These are phyloP conservation scores for Bretschneidera sinensis DNA, from an alignment of 345 rosid species.

Conservation along the genomic window DNA sequence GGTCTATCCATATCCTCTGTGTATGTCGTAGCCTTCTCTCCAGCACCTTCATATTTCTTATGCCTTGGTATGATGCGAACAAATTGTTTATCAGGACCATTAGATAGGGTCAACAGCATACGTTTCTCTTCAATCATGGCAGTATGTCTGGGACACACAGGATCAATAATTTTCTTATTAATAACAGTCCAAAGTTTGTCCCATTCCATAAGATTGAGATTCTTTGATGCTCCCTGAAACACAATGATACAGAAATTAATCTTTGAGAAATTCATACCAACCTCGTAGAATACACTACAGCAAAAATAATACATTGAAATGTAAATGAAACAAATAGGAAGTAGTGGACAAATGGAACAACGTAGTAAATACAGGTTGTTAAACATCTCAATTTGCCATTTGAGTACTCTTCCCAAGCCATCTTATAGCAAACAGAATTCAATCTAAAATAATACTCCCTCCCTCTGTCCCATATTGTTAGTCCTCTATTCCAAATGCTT, in stretches of 20 bases:
- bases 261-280: background rate
- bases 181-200: conserved; percentile 98
- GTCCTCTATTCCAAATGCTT: no score
- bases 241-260: conserved; percentile 5
- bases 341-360: no score
- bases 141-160: conserved; percentile 92
- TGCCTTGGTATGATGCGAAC: conserved; percentile 78
- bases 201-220: conserved; percentile 97
- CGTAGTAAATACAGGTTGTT: no score
- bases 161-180: conserved; percentile 88
- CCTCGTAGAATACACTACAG: background rate
- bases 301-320: background rate
- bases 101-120: conserved; percentile 48
- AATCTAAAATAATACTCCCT: no score
- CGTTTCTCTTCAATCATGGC: conserved; percentile 68
- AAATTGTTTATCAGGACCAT: conserved; percentile 70
- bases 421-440: no score
- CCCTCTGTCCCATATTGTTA: no score
- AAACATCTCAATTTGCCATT: no score
- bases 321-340: no score
- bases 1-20: conserved; percentile 75
- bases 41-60: conserved; percentile 89
- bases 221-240: conserved; percentile 85
- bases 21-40: conserved; percentile 83
- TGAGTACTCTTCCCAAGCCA: no score